phyloP scores from a whole-genome alignment of 2,329 filamentous ascomycete genomes.

The Raffaelea arxii region DNA sequence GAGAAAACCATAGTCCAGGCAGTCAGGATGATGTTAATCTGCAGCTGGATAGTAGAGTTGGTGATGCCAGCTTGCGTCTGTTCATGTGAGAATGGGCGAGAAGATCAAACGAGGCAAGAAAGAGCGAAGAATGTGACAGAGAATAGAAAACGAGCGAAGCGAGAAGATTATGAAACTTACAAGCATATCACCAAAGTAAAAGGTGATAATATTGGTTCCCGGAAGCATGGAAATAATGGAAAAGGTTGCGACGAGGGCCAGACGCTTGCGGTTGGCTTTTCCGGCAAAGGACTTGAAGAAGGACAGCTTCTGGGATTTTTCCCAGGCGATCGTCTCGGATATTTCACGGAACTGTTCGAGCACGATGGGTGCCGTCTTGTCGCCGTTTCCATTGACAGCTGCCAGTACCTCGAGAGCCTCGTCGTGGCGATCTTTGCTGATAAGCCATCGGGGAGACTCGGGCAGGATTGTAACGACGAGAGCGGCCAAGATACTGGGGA shows the following conservation, averaged over 20 bases:
- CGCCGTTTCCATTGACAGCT: neutral
- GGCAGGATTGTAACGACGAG: constrained; percentile 8
- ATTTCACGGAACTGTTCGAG: neutral
- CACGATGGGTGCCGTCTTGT: constrained; percentile 1
- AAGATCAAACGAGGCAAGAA: too few relatives aligned
- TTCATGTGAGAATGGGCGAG: too few relatives aligned
- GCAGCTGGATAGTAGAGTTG: constrained; percentile 5
- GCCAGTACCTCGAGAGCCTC: neutral
- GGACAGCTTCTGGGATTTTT: neutral
- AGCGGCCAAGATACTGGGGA: constrained; percentile 11
- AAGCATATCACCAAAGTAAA: constrained; percentile 4
- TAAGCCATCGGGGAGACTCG: too few relatives aligned
- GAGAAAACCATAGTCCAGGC: constrained; percentile 3
- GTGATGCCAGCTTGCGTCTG: constrained; percentile 4
- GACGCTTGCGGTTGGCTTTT: neutral
- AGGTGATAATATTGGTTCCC: constrained; percentile 1
- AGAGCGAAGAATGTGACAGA: too few relatives aligned
- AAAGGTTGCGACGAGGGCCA: neutral
- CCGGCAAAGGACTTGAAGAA: neutral
- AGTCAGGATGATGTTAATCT: constrained; percentile 8
- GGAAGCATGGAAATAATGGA: neutral
- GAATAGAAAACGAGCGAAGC: too few relatives aligned
- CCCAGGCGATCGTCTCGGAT: neutral
- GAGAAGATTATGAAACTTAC: too few relatives aligned
- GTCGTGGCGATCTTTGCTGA: too few relatives aligned